These are phyloP conservation scores for Xylariaceae sp. DNA, from an alignment of 2,329 filamentous ascomycete species.

Conservation along the genomic window DNA sequence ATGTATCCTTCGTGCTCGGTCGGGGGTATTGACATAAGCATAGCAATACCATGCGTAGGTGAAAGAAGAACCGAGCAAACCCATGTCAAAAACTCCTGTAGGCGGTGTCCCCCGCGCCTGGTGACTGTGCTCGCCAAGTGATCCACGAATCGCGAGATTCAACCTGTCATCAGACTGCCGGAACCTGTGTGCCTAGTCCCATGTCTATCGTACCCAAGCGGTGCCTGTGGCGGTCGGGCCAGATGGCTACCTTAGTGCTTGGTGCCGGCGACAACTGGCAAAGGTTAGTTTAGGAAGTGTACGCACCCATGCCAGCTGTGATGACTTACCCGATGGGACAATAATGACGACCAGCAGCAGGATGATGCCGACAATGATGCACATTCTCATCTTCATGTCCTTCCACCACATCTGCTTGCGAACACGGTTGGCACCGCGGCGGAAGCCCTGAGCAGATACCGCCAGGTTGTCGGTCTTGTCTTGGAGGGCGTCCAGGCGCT, in stretches of 20 bases:
- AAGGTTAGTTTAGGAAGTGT: conserved; percentile 4
- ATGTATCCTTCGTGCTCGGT: conserved; percentile 7
- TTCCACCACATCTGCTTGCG: conserved; percentile 99
- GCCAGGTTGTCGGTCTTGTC: conserved; percentile 76
- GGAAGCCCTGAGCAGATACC: conserved; percentile 88
- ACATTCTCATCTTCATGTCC: conserved; percentile 99
- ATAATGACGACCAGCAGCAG: conserved; percentile 91
- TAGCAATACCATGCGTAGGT: conserved; percentile 21
- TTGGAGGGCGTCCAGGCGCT: conserved; percentile 28
- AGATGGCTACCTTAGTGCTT: conserved; percentile 26
- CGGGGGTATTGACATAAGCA: conserved; percentile 16
- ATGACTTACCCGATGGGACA: conserved; percentile 73
- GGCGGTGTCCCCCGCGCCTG: conserved; percentile 25
- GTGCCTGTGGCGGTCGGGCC: too few relatives aligned
- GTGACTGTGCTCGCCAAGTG: conserved; percentile 19
- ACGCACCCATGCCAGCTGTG: background rate
- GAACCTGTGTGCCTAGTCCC: background rate
- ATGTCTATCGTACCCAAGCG: background rate
- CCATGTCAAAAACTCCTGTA: conserved; percentile 27
- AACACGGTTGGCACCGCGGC: conserved; percentile 90
- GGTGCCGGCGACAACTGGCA: conserved; percentile 34
- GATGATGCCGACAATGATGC: conserved; percentile 83
- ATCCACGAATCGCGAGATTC: conserved; percentile 29
- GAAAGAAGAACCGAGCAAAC: conserved; percentile 26
- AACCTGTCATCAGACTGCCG: background rate